These are phyloP conservation scores for Mikania micrantha DNA, from an alignment of 129 eudicot species.

Conservation along the genomic window DNA sequence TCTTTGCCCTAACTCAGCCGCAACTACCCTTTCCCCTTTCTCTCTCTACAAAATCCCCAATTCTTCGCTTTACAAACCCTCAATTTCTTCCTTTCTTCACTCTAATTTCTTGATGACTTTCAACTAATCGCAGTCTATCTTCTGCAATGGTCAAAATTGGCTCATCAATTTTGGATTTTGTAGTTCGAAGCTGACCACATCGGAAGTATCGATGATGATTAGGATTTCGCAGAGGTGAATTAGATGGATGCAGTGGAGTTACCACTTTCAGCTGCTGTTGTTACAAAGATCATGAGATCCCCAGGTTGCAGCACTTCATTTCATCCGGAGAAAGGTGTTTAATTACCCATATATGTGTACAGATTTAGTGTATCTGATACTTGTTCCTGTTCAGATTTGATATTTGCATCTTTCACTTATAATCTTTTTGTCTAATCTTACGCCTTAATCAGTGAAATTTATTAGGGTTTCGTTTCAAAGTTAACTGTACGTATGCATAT, in stretches of 20 bases:
- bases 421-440: constrained; percentile 7
- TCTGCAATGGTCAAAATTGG: constrained; percentile 21
- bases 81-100: constrained; percentile 1
- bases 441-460: not conserved
- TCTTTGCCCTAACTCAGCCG: constrained; percentile 64
- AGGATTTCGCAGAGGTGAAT: constrained; percentile 20
- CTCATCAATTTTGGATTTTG: not conserved
- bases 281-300: constrained; percentile 66
- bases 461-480: not conserved
- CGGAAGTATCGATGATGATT: constrained; percentile 1
- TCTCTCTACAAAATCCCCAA: constrained; percentile 18
- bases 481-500: not conserved
- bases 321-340: constrained; percentile 41
- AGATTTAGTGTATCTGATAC: not conserved
- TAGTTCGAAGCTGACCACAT: constrained; percentile 6
- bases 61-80: constrained; percentile 14
- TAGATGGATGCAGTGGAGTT: constrained; percentile 48
- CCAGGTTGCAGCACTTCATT: constrained; percentile 49
- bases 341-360: not conserved
- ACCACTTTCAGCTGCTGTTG: constrained; percentile 40
- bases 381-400: not conserved
- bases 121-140: not conserved
- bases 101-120: not conserved
- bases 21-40: constrained; percentile 45
- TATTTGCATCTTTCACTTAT: not conserved